Evolutionary conservation across 257 asterid species (phyloP), one percentile per base, ranked within the genome.

Genomic region (Schizonepeta tenuifolia): DNA sequence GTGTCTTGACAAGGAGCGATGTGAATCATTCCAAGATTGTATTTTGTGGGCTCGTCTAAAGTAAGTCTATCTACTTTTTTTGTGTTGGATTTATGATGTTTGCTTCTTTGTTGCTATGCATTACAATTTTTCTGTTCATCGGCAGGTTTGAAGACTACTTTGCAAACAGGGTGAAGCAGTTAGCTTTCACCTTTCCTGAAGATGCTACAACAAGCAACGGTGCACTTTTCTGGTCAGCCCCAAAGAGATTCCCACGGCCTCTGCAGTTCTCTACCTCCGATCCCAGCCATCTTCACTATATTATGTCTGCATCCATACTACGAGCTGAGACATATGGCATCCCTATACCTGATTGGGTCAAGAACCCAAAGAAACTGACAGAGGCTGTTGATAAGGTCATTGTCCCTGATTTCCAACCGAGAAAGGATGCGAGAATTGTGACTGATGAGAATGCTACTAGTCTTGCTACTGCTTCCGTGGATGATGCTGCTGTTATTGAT

Each of bases 141-240:
- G 59, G 72, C 81, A 92, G 98, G 91, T 92, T 92, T 70, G 98
- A 90, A 75, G 98, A 92, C 77, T 90, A 92, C 79, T 92, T 87
- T 78, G 74, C 88, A 1, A 87, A 87, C 78, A 80, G 95, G 65
- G 93, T 92, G 77, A 90, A 90, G 85, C 98, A 92, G 77, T 82
- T 92, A 76, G 89, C 83, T 38, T 92, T 72, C 79, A 92, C 97
- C 61, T 92, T 92, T 69, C 98, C 98, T 1, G 98, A 92, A 79
- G 96, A 92, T 78, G 88, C 98, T 75, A 78, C 90, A 56, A 92
- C 96, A 46, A 90, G 97, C 77, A 88, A 86, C 21, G 98, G 97
- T 62, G 86, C 90, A 71, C 98, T 90, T 62, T 92, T 92, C 75
- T 92, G 98, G 98, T 92, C 98, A 20, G 95, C 98, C 46, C 98